phyloP scores from a whole-genome alignment of 2,329 filamentous ascomycete species.

The Colletotrichum sidae region DNA sequence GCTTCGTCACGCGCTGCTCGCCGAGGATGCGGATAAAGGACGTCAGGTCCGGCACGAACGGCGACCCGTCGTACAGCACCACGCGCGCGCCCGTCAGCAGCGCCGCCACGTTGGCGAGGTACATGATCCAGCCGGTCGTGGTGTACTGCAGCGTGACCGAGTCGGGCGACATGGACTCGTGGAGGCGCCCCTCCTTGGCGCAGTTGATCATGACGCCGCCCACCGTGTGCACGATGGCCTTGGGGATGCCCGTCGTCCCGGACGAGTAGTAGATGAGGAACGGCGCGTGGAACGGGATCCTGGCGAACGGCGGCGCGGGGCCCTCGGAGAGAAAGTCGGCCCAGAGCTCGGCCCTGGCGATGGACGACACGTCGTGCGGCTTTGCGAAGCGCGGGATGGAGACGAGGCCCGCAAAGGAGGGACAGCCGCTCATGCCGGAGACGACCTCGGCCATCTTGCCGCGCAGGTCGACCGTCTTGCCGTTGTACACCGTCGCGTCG shows the following conservation, averaged over 20 bases:
- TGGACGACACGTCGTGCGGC: conserved; percentile 66
- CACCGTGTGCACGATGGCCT: conserved; percentile 85
- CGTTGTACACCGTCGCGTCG: conserved; percentile 83
- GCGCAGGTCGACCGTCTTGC: conserved; percentile 77
- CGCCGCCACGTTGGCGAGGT: conserved; percentile 69
- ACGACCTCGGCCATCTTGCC: conserved; percentile 78
- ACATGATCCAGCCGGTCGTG: conserved; percentile 92
- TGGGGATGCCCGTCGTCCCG: conserved; percentile 85
- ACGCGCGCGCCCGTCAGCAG: conserved; percentile 70
- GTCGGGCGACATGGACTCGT: conserved; percentile 55
- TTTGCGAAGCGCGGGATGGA: conserved; percentile 74
- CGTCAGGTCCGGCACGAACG: conserved; percentile 76
- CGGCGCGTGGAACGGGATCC: conserved; percentile 78
- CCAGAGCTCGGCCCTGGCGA: conserved; percentile 61
- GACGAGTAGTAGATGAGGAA: conserved; percentile 83
- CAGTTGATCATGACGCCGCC: conserved; percentile 70
- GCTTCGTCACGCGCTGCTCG: conserved; percentile 74
- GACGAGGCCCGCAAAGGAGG: conserved; percentile 72
- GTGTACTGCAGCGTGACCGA: conserved; percentile 66
- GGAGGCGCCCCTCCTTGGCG: conserved; percentile 69
- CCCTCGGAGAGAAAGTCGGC: conserved; percentile 56
- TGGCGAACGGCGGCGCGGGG: conserved; percentile 62
- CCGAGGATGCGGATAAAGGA: conserved; percentile 72
- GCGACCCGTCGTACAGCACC: conserved; percentile 86
- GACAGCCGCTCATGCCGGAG: conserved; percentile 68